A percentile compares a stretch with the other conserved stretches of the same genome.
Evolutionary conservation across 2,329 filamentous ascomycete genomes (phyloP).

Genomic region (Aspergillus piperis): DNA sequence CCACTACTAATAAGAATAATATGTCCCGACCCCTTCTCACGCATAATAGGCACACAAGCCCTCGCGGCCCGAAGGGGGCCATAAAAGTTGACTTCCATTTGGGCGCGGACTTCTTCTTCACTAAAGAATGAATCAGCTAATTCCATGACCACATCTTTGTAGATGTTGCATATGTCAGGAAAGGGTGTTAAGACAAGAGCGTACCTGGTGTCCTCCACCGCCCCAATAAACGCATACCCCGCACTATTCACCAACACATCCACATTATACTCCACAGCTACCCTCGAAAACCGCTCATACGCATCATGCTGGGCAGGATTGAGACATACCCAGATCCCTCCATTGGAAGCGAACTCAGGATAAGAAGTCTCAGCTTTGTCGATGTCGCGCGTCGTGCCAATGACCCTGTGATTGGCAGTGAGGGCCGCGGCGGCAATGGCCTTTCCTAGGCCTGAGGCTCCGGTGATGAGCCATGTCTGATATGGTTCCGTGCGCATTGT

Average conservation of each 20-base stretch:
- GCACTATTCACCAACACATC: conserved; percentile 15
- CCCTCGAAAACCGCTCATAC: background rate
- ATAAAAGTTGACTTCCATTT: conserved; percentile 17
- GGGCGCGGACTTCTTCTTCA: conserved; percentile 8
- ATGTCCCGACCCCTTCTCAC: conserved; percentile 5
- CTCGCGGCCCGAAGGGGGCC: conserved; percentile 12
- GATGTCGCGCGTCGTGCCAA: conserved; percentile 10
- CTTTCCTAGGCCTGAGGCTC: conserved; percentile 12
- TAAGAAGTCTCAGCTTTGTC: background rate
- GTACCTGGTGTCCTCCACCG: conserved; percentile 12
- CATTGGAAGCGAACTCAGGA: background rate
- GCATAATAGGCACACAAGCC: conserved; percentile 7
- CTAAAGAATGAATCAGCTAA: background rate
- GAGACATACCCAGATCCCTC: conserved; percentile 8
- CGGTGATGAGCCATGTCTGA: conserved; percentile 14
- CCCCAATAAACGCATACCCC: conserved; percentile 14
- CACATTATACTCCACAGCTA: background rate
- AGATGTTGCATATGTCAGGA: too few species aligned
- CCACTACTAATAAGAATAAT: conserved; percentile 11
- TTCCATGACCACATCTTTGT: too few species aligned
- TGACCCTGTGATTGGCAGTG: conserved; percentile 1
- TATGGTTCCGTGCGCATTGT: too few species aligned
- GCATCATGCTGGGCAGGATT: conserved; percentile 1
- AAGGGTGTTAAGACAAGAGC: too few species aligned
- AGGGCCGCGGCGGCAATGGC: conserved; percentile 8